Percentiles rank a stretch among this genome's conserved stretches.
phyloP scores from a whole-genome alignment of 352 stramenopile species.

The Pythium plurisporium region DNA sequence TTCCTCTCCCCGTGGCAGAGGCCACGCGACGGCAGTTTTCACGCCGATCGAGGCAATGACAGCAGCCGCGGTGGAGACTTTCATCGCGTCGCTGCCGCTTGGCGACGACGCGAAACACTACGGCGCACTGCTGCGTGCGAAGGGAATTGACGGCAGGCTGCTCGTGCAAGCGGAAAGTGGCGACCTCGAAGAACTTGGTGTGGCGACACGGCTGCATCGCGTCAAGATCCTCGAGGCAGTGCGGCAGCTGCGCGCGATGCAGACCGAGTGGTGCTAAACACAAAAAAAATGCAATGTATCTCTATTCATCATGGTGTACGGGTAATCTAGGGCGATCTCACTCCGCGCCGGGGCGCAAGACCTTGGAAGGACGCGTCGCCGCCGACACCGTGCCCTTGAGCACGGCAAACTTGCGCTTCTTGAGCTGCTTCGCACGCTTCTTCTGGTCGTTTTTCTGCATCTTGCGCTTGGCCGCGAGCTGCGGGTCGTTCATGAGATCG shows the following conservation, averaged over 20 bases:
- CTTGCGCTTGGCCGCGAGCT: constrained; percentile 69
- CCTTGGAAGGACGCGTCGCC: constrained; percentile 52
- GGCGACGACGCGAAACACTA: constrained; percentile 27
- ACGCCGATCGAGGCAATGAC: constrained; percentile 28
- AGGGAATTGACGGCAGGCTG: constrained; percentile 65
- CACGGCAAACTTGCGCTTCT: constrained; percentile 86
- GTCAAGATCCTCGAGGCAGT: constrained; percentile 56
- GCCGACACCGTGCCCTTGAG: constrained; percentile 73
- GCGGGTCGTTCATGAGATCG: constrained; percentile 70
- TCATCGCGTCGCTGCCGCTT: constrained; percentile 46
- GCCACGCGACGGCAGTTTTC: no score
- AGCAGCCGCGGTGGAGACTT: constrained; percentile 37
- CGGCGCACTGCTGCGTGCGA: constrained; percentile 34
- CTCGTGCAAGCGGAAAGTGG: constrained; percentile 44
- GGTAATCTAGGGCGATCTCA: constrained; percentile 13
- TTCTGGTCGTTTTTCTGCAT: constrained; percentile 87
- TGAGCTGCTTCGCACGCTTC: constrained; percentile 72
- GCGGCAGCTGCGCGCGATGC: not conserved
- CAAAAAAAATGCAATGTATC: not conserved
- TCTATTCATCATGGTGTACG: constrained; percentile 2
- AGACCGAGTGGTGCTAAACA: not conserved
- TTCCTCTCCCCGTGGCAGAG: no score
- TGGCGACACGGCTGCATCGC: constrained; percentile 63
- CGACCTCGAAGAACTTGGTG: constrained; percentile 66
- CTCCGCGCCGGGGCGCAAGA: constrained; percentile 55